These are phyloP conservation scores for Leccinum obscurum DNA, from an alignment of 768 basidiomycete genomes.

Conservation along the genomic window DNA sequence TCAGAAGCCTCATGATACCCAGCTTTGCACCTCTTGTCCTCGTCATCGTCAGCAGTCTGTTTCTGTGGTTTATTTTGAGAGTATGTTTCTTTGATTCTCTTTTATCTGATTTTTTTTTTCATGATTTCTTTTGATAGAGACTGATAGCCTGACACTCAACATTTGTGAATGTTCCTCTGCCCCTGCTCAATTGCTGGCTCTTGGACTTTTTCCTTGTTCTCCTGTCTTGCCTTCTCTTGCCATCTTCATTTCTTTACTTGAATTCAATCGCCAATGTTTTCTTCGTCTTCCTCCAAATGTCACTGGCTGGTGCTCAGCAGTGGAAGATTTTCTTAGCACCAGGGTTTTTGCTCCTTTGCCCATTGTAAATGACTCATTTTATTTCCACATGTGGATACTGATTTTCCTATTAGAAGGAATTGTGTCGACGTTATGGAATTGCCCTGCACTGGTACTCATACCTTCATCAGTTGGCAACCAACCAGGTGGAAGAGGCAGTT, in stretches of 20 bases:
- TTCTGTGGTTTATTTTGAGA: not conserved
- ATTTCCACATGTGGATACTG: not conserved
- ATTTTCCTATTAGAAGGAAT: not conserved
- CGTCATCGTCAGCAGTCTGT: not conserved
- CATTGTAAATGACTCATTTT: not conserved
- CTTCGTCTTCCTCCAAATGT: not conserved
- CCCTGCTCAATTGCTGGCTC: not conserved
- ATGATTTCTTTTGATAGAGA: not conserved
- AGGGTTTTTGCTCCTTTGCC: not conserved
- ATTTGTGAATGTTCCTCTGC: not conserved
- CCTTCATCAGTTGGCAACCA: not conserved
- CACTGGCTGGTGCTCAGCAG: not conserved
- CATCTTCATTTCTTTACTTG: not conserved
- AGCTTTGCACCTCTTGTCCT: not conserved
- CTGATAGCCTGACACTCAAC: not conserved
- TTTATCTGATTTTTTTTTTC: not conserved
- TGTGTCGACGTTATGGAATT: not conserved
- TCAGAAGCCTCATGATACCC: not conserved
- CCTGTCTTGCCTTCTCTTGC: not conserved
- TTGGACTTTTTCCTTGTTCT: not conserved
- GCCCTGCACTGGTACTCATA: not conserved
- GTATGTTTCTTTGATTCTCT: not conserved
- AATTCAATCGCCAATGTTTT: not conserved
- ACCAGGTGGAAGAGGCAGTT: not conserved
- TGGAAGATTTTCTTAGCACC: not conserved